Conservation (phyloP, 78 protist species). For the Guillardia theta region DNA sequence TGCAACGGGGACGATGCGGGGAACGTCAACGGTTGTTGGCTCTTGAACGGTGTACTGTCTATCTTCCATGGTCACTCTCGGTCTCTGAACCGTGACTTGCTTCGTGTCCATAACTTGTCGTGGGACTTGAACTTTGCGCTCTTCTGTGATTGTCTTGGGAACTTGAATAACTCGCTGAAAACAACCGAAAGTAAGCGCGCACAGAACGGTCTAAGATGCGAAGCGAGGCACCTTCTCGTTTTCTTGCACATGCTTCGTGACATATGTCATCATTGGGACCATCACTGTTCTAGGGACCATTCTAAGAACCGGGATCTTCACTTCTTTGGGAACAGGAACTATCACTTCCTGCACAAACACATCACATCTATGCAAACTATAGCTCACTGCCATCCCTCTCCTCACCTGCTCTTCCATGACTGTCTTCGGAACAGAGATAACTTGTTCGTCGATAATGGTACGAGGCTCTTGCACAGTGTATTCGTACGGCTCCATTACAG, state of each 20-base stretch:
- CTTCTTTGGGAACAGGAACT: neutral
- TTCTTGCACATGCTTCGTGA: neutral
- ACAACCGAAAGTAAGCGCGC: neutral
- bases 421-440: neutral
- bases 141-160: neutral
- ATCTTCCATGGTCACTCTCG: neutral
- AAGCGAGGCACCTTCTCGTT: neutral
- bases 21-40: neutral
- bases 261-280: neutral
- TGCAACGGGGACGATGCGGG: constrained; percentile 8
- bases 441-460: neutral
- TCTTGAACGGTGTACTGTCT: neutral
- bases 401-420: neutral
- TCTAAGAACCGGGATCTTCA: neutral
- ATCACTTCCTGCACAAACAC: neutral
- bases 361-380: too few species aligned
- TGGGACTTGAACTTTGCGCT: neutral
- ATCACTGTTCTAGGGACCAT: neutral
- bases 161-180: neutral
- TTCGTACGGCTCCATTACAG: neutral
- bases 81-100: neutral
- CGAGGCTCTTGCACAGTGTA: constrained; percentile 3
- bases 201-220: neutral
- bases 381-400: too few species aligned
- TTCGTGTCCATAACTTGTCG: neutral